These are phyloP conservation scores for Bruguiera sexangula DNA, from an alignment of 345 rosid genomes.

Conservation along the genomic window DNA sequence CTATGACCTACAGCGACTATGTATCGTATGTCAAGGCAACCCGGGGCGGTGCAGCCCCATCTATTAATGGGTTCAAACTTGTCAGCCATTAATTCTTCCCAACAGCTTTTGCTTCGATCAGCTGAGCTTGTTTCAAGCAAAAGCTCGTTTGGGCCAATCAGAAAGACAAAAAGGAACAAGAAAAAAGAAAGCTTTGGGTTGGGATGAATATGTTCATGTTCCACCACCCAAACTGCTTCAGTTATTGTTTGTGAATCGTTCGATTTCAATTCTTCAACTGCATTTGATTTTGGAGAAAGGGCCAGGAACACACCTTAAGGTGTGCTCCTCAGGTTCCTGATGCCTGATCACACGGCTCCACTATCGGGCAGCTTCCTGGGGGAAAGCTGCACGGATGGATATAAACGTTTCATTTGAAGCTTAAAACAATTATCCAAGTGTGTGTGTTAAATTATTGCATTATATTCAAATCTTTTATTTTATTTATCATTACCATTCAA, in stretches of 20 bases:
- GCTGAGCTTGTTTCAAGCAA: neutral
- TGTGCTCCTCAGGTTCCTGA: neutral
- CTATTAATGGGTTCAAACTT: slow-evolving; percentile 53
- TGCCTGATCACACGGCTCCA: neutral
- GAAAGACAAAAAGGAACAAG: neutral
- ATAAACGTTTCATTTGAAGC: neutral
- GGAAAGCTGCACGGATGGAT: slow-evolving; percentile 9
- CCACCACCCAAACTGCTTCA: slow-evolving; percentile 26
- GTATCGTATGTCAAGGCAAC: slow-evolving; percentile 59
- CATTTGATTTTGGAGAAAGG: slow-evolving; percentile 45
- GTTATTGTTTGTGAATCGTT: slow-evolving; percentile 20
- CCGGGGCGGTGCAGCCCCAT: slow-evolving; percentile 61
- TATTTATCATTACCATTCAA: neutral
- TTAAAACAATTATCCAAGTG: neutral
- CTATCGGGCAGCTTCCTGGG: slow-evolving; percentile 3
- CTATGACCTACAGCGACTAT: slow-evolving; percentile 78
- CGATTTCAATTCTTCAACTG: slow-evolving; percentile 42
- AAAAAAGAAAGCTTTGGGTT: slow-evolving; percentile 9
- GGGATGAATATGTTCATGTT: slow-evolving; percentile 26
- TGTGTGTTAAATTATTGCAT: neutral
- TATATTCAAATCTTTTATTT: neutral
- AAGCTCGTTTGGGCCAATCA: slow-evolving; percentile 27
- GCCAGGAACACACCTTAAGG: neutral
- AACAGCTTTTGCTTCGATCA: slow-evolving; percentile 19
- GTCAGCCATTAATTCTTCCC: slow-evolving; percentile 36